Conservation (phyloP, 1,284 basidiomycete species). For the Rhodotorula sp. region DNA sequence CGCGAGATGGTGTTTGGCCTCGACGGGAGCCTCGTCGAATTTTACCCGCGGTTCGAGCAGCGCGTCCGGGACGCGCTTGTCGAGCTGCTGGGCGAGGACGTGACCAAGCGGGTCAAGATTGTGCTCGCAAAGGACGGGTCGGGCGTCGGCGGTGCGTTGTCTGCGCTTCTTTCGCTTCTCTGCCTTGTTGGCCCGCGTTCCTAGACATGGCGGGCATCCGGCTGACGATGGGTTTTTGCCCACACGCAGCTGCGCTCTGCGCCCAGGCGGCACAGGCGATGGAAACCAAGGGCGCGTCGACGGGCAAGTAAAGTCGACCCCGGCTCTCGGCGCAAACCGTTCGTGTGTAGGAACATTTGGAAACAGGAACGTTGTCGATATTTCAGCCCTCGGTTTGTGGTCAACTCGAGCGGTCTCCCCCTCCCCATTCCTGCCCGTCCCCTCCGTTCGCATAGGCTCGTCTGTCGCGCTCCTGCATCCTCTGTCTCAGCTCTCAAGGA, state of each 20-base stretch:
- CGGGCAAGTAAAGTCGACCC: slow-evolving; percentile 10
- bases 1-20: slow-evolving; percentile 74
- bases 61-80: slow-evolving; percentile 72
- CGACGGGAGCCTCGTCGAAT: slow-evolving; percentile 88
- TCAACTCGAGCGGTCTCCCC: too few species aligned
- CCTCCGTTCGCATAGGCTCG: too few species aligned
- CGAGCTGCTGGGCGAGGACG: slow-evolving; percentile 73
- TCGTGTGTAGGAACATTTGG: background rate
- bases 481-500: too few species aligned
- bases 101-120: slow-evolving; percentile 76
- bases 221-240: too few species aligned
- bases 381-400: too few species aligned
- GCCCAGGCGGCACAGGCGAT: slow-evolving; percentile 39
- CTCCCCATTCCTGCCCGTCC: too few species aligned
- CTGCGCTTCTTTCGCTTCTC: background rate
- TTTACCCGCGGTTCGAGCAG: slow-evolving; percentile 81
- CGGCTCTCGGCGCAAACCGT: background rate
- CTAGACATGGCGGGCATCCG: background rate
- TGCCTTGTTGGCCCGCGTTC: too few species aligned
- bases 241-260: slow-evolving; percentile 31
- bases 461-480: too few species aligned
- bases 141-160: slow-evolving; percentile 67
- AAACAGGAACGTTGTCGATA: background rate
- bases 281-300: slow-evolving; percentile 31
- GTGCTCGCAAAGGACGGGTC: slow-evolving; percentile 96